phyloP scores from a whole-genome alignment of 768 basidiomycete genomes.

The Paxillus involutus region DNA sequence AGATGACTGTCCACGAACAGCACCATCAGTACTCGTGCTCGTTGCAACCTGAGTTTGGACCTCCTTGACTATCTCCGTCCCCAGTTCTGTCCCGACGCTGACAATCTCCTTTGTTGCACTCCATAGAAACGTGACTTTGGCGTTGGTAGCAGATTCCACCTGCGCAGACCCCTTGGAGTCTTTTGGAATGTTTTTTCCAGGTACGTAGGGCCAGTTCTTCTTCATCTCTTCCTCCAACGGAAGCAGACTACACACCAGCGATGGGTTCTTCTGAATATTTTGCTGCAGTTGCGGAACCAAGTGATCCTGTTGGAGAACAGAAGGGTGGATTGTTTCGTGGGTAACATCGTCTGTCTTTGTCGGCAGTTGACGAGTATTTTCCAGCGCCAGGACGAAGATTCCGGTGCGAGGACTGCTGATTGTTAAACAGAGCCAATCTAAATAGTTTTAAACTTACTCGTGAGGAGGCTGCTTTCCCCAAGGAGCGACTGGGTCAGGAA shows the following conservation, averaged over 20 bases:
- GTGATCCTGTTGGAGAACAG: conserved; percentile 48
- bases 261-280: conserved; percentile 41
- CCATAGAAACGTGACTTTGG: conserved; percentile 13
- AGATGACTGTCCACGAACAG: conserved; percentile 12
- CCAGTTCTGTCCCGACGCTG: conserved; percentile 11
- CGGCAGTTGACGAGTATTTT: conserved; percentile 49
- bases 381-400: conserved; percentile 49
- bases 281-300: conserved; percentile 34
- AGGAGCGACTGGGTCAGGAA: conserved; percentile 49
- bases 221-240: conserved; percentile 55
- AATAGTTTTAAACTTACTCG: conserved; percentile 42
- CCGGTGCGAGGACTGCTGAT: conserved; percentile 48
- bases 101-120: conserved; percentile 17
- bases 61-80: conserved; percentile 22
- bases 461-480: conserved; percentile 69
- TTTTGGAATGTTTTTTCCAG: conserved; percentile 15
- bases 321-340: conserved; percentile 61
- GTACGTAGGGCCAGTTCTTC: conserved; percentile 45
- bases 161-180: conserved; percentile 11
- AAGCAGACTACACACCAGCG: conserved; percentile 42
- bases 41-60: conserved; percentile 13
- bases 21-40: conserved; percentile 8
- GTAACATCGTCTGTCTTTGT: conserved; percentile 43
- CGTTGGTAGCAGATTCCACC: not conserved
- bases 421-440: conserved; percentile 1